phyloP scores from a whole-genome alignment of 305 asterid species.

The Solanum aculeatissimum region DNA sequence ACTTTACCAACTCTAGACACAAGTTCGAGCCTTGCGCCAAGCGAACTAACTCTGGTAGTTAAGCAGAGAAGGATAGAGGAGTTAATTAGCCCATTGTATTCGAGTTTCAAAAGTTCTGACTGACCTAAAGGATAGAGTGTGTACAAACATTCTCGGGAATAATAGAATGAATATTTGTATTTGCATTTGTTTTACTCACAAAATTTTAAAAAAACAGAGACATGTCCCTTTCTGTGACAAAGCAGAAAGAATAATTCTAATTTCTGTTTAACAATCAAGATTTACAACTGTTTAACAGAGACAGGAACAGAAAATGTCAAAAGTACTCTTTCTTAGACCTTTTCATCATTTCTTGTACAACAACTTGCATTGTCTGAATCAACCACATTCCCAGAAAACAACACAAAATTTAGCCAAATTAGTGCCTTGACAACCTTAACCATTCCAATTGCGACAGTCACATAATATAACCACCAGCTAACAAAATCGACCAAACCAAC shows the following conservation, averaged over 20 bases:
- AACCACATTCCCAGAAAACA: constrained; percentile 19
- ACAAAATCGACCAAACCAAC: constrained; percentile 29
- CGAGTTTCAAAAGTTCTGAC: background rate
- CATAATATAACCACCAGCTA: constrained; percentile 52
- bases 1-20: too few relatives aligned
- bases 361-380: background rate
- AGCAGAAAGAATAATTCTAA: background rate
- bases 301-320: background rate
- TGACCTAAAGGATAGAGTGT: background rate
- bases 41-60: background rate
- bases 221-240: background rate
- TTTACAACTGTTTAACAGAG: background rate
- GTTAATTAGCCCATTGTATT: background rate
- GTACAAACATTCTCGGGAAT: background rate
- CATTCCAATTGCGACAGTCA: constrained; percentile 36
- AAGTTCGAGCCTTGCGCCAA: too few relatives aligned
- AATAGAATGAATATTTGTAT: background rate
- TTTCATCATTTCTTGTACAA: background rate
- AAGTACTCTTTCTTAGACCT: constrained; percentile 1
- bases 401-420: constrained; percentile 12
- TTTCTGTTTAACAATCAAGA: background rate
- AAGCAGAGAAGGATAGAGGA: background rate
- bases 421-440: constrained; percentile 25
- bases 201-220: background rate
- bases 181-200: background rate